These are phyloP conservation scores for Cadophora malorum DNA, from an alignment of 2,329 filamentous ascomycete genomes.

Conservation along the genomic window DNA sequence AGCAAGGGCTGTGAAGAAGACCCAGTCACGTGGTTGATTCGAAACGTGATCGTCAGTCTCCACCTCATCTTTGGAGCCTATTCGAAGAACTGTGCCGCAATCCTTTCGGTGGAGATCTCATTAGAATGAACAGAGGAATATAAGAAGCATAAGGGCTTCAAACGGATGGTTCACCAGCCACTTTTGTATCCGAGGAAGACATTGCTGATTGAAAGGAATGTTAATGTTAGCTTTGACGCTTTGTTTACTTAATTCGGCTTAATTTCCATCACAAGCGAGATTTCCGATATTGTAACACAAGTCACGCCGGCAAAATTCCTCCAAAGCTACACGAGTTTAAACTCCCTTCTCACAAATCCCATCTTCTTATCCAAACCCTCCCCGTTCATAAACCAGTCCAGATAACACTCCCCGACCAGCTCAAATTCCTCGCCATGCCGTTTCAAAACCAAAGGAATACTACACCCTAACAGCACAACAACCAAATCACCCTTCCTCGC, in stretches of 20 bases:
- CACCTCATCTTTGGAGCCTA: too few relatives aligned
- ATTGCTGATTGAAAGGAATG: too few relatives aligned
- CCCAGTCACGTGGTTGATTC: too few relatives aligned
- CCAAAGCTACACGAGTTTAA: neutral
- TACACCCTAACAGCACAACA: neutral
- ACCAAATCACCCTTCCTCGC: slow-evolving; percentile 1
- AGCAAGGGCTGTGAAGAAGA: too few relatives aligned
- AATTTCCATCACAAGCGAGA: neutral
- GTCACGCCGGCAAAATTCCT: neutral
- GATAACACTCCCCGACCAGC: slow-evolving; percentile 1
- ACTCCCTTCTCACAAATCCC: neutral
- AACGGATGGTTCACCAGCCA: too few relatives aligned
- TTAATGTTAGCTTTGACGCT: too few relatives aligned
- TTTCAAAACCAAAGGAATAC: neutral
- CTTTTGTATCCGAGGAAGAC: too few relatives aligned
- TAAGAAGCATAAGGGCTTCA: too few relatives aligned
- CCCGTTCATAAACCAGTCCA: neutral
- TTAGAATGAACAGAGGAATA: too few relatives aligned
- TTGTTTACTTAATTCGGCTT: too few relatives aligned
- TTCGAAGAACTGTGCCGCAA: too few relatives aligned
- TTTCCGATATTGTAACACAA: neutral
- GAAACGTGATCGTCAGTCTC: neutral
- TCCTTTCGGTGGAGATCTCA: too few relatives aligned
- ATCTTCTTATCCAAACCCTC: neutral
- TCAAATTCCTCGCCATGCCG: neutral